Conservation (phyloP, 139 green algal species). For the Edaphochlamys debaryana region DNA sequence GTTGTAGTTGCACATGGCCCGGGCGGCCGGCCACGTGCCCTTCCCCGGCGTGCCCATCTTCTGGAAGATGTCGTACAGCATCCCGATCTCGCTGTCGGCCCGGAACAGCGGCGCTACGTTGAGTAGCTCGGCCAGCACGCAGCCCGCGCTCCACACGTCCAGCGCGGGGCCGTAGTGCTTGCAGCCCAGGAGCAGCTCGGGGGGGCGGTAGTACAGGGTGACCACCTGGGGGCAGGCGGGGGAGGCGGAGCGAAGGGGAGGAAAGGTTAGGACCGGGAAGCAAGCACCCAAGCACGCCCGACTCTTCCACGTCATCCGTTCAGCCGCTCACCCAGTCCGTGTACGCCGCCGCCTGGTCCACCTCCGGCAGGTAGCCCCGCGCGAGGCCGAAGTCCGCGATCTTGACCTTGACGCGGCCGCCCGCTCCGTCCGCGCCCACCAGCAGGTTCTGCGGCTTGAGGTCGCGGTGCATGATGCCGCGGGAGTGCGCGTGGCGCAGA, state of each 20-base stretch:
- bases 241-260: no score
- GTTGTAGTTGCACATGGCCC: no score
- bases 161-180: constrained; percentile 89
- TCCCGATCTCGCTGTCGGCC: constrained; percentile 69
- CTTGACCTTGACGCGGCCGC: constrained; percentile 73
- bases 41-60: constrained; percentile 87
- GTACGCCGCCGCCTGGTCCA: background rate
- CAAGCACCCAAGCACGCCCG: no score
- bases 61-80: constrained; percentile 66
- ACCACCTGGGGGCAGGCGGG: no score
- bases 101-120: constrained; percentile 75
- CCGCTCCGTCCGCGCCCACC: background rate
- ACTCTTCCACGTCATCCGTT: no score
- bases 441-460: no score
- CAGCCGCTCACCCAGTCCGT: constrained; percentile 33
- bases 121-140: constrained; percentile 95
- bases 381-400: no score
- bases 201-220: no score
- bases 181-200: constrained; percentile 89
- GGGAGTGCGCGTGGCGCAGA: constrained; percentile 75
- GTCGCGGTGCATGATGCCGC: no score
- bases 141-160: constrained; percentile 97
- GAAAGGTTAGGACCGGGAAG: no score
- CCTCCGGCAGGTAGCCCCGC: constrained; percentile 70
- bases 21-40: no score